Percentiles rank a stretch among this genome's conserved stretches.
Evolutionary conservation across 768 basidiomycete genomes (phyloP).

Genomic region (Tephrocybe sp.): DNA sequence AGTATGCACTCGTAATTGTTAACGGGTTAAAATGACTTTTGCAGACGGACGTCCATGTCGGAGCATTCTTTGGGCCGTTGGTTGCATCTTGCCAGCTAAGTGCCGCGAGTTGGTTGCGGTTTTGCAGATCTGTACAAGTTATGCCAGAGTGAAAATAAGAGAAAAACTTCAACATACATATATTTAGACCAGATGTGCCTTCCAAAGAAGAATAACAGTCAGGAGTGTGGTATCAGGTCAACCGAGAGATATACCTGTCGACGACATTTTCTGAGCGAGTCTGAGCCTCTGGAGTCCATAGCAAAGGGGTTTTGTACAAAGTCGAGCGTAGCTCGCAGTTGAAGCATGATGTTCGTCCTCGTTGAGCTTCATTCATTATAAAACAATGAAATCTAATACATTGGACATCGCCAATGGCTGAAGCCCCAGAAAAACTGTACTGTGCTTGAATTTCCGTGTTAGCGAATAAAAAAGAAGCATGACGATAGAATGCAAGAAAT

Average conservation of each 20-base stretch:
- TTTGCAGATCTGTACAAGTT: slow-evolving; percentile 48
- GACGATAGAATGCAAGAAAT: background rate
- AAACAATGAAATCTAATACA: slow-evolving; percentile 19
- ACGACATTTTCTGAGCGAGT: slow-evolving; percentile 16
- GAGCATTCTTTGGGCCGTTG: slow-evolving; percentile 42
- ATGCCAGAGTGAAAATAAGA: slow-evolving; percentile 6
- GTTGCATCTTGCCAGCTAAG: slow-evolving; percentile 55
- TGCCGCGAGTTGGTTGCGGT: slow-evolving; percentile 34
- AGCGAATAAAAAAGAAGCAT: background rate
- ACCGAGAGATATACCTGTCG: slow-evolving; percentile 16
- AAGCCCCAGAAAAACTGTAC: slow-evolving; percentile 5
- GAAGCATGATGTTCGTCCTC: slow-evolving; percentile 9
- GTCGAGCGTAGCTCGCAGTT: slow-evolving; percentile 1
- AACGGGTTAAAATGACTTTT: slow-evolving; percentile 44
- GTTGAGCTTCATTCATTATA: slow-evolving; percentile 19
- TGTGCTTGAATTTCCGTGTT: slow-evolving; percentile 5
- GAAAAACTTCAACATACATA: slow-evolving; percentile 24
- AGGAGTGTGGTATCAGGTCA: background rate
- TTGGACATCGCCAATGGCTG: slow-evolving; percentile 7
- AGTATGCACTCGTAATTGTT: slow-evolving; percentile 5
- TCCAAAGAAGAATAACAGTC: background rate
- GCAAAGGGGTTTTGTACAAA: slow-evolving; percentile 13
- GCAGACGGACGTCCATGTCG: slow-evolving; percentile 55
- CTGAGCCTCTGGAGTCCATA: slow-evolving; percentile 4
- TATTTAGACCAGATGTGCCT: slow-evolving; percentile 37